Conservation (phyloP, 768 basidiomycete genomes). For the Calocybe indica region DNA sequence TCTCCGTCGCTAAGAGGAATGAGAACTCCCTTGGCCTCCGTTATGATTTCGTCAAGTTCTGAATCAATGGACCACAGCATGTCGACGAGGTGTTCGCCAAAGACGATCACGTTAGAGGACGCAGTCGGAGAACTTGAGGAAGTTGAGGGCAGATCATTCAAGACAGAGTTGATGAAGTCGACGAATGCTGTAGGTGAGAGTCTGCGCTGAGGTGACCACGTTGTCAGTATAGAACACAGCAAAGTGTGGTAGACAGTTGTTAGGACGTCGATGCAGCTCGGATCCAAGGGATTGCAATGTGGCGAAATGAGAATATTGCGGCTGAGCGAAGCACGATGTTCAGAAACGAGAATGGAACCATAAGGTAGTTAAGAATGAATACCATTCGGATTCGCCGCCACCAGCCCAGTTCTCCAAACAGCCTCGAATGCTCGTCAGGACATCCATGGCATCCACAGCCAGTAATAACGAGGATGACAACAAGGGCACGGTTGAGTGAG, state of each 20-base stretch:
- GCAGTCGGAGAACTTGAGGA: conserved; percentile 51
- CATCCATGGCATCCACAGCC: conserved; percentile 41
- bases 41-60: conserved; percentile 64
- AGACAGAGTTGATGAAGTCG: conserved; percentile 58
- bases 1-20: conserved; percentile 6
- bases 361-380: conserved; percentile 13
- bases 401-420: conserved; percentile 50
- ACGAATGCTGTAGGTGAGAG: conserved; percentile 48
- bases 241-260: conserved; percentile 68
- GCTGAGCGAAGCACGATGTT: conserved; percentile 30
- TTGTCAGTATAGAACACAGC: conserved; percentile 48
- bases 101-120: conserved; percentile 34
- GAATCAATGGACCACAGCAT: conserved; percentile 78
- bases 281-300: conserved; percentile 54
- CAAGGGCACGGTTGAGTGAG: no score
- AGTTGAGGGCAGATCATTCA: conserved; percentile 62
- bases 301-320: conserved; percentile 54
- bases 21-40: conserved; percentile 44
- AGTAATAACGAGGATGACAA: no score
- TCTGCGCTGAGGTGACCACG: conserved; percentile 44
- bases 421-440: conserved; percentile 44
- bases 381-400: conserved; percentile 64
- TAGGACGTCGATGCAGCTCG: conserved; percentile 47
- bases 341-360: conserved; percentile 10
- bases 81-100: conserved; percentile 73